Percentiles rank a stretch among this genome's conserved stretches.
These are phyloP conservation scores for Kernera saxatilis DNA, from an alignment of 345 rosid species.

Conservation along the genomic window DNA sequence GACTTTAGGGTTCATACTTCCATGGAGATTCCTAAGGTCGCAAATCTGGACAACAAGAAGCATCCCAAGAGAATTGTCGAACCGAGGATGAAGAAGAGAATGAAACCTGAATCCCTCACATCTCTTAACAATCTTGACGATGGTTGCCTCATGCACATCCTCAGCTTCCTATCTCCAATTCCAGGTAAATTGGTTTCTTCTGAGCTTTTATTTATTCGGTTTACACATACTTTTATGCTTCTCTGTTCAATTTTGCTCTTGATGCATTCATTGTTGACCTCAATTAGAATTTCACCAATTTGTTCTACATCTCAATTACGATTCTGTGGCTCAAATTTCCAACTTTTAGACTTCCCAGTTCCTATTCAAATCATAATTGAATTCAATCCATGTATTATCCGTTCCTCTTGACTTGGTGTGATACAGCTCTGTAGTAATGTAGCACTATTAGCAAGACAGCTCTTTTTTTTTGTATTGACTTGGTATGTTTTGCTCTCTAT, in stretches of 20 bases:
- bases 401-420: not conserved
- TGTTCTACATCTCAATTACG: not conserved
- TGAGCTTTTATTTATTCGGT: not conserved
- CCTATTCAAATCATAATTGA: not conserved
- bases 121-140: constrained; percentile 80
- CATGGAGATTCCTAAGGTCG: constrained; percentile 21
- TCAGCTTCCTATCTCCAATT: constrained; percentile 89
- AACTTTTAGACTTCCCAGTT: not conserved
- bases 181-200: constrained; percentile 47
- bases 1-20: constrained; percentile 21
- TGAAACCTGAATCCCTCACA: constrained; percentile 11
- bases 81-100: constrained; percentile 18
- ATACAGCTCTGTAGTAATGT: not conserved
- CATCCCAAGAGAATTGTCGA: not conserved
- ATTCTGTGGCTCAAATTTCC: not conserved
- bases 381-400: not conserved
- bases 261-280: not conserved
- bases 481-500: not conserved
- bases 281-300: not conserved
- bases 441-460: not conserved
- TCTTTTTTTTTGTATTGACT: not conserved
- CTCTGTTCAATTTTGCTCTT: not conserved
- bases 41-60: not conserved
- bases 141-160: constrained; percentile 97
- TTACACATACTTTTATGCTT: not conserved